Evolutionary conservation across 2,329 filamentous ascomycete genomes (phyloP).

Genomic region (Gremmenia infestans): DNA sequence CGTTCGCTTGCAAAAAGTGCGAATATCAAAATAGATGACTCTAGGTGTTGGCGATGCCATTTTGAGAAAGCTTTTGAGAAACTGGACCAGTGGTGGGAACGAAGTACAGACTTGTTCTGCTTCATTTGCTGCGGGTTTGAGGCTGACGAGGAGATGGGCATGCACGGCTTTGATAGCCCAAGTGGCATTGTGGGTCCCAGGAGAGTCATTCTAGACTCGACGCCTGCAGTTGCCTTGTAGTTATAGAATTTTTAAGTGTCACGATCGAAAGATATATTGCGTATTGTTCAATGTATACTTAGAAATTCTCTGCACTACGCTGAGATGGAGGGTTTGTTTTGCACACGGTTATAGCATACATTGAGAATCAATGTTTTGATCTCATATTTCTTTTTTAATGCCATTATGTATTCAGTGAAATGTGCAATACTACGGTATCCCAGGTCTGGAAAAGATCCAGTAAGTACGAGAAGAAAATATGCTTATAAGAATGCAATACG

Average conservation of each 20-base stretch:
- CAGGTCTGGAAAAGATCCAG: too few species aligned
- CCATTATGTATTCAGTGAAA: neutral
- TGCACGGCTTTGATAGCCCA: neutral
- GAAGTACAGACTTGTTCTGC: constrained; percentile 16
- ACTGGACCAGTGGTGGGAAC: constrained; percentile 19
- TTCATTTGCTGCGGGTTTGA: constrained; percentile 26
- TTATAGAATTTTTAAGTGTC: neutral
- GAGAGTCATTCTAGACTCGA: neutral
- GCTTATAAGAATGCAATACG: too few species aligned
- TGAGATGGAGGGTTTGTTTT: neutral
- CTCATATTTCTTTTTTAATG: neutral
- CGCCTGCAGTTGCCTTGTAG: neutral
- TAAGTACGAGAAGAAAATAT: too few species aligned
- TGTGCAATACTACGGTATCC: neutral
- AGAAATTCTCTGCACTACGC: neutral
- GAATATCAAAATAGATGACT: neutral
- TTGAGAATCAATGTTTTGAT: neutral
- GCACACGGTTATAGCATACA: neutral
- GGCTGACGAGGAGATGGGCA: constrained; percentile 16
- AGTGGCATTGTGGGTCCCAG: neutral
- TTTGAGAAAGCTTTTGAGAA: constrained; percentile 18
- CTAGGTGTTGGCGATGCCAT: constrained; percentile 26
- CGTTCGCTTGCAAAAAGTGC: neutral
- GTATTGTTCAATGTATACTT: neutral
- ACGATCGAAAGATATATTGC: neutral